These are phyloP conservation scores for Phytophthora kernoviae DNA, from an alignment of 352 stramenopile genomes.

Conservation along the genomic window DNA sequence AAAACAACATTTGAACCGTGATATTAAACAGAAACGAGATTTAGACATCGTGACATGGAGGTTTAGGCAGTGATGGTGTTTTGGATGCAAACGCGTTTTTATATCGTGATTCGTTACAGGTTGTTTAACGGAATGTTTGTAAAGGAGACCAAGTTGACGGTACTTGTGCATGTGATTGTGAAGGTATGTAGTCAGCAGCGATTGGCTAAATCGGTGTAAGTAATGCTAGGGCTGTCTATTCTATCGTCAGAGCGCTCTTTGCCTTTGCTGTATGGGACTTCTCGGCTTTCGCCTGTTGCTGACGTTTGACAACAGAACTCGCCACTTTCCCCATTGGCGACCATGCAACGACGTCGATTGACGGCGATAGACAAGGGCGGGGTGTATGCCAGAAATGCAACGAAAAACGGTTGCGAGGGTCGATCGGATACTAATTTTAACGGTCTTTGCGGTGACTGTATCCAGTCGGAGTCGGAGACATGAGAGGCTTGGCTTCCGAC, in stretches of 20 bases:
- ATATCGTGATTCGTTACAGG: not conserved
- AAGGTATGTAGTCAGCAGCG: constrained; percentile 6
- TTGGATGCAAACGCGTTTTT: too few species aligned
- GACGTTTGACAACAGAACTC: constrained; percentile 9
- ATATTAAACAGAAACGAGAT: not conserved
- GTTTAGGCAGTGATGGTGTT: too few species aligned
- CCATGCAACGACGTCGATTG: constrained; percentile 8
- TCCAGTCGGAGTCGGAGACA: too few species aligned
- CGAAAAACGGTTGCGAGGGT: not conserved
- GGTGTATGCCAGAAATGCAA: not conserved
- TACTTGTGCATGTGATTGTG: constrained; percentile 1
- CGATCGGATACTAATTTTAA: too few species aligned
- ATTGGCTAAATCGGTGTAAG: constrained; percentile 21
- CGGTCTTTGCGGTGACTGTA: not conserved
- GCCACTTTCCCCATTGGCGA: constrained; percentile 14
- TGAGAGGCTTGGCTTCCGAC: too few species aligned
- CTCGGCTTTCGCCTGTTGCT: not conserved
- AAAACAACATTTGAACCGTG: too few species aligned
- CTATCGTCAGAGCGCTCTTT: constrained; percentile 14
- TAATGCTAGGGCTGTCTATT: constrained; percentile 11
- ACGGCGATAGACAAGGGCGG: not conserved
- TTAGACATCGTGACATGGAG: not conserved
- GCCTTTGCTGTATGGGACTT: constrained; percentile 8
- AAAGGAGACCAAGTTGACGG: not conserved
- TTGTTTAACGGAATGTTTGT: not conserved